A percentile compares a stretch with the other conserved stretches of the same genome.
phyloP scores from a whole-genome alignment of 2,329 filamentous ascomycete species.

The Sphaerulina populicola region DNA sequence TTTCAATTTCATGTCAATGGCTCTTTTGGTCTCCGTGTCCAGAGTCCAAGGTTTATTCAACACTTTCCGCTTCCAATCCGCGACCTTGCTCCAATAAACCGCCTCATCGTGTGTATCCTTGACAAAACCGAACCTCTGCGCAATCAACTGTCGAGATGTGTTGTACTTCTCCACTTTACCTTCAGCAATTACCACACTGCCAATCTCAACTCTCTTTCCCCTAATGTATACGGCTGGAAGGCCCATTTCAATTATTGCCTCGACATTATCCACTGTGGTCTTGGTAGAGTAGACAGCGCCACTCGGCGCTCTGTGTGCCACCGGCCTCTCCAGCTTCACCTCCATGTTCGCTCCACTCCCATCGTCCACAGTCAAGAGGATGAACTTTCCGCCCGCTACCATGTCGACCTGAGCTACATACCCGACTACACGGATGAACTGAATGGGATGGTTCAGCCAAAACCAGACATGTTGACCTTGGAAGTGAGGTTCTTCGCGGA shows the following conservation, averaged over 20 bases:
- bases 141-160: conserved; percentile 44
- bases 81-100: conserved; percentile 45
- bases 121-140: conserved; percentile 47
- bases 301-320: conserved; percentile 1
- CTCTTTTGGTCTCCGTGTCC: conserved; percentile 36
- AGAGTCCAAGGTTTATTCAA: conserved; percentile 49
- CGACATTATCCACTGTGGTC: conserved; percentile 35
- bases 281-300: conserved; percentile 8
- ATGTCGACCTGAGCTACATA: conserved; percentile 38
- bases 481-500: conserved; percentile 44
- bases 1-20: conserved; percentile 35
- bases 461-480: conserved; percentile 50
- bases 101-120: conserved; percentile 49
- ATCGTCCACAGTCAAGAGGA: conserved; percentile 52
- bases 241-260: conserved; percentile 33
- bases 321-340: conserved; percentile 42
- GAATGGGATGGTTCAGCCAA: conserved; percentile 47
- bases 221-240: conserved; percentile 40
- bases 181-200: conserved; percentile 49
- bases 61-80: conserved; percentile 43
- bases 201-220: conserved; percentile 35
- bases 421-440: conserved; percentile 41
- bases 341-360: conserved; percentile 53
- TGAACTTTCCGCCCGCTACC: conserved; percentile 34
- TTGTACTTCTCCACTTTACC: conserved; percentile 49